phyloP scores from a whole-genome alignment of 1,284 basidiomycete genomes.

The Baeospora myosura region DNA sequence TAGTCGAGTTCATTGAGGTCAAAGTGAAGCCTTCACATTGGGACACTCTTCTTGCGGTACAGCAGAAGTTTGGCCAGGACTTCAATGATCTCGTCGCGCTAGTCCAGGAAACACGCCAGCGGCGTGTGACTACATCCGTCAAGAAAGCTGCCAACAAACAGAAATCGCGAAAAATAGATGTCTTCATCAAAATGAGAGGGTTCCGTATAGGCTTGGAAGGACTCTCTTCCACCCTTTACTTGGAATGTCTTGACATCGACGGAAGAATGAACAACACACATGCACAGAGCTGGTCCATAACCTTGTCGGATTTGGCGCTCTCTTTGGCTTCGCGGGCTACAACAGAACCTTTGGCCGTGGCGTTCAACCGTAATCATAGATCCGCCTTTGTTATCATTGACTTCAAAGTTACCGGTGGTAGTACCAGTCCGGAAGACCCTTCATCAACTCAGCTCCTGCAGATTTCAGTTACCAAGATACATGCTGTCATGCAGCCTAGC shows the following conservation, averaged over 20 bases:
- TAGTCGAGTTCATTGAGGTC: constrained; percentile 62
- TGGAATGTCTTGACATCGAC: constrained; percentile 68
- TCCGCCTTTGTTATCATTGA: constrained; percentile 83
- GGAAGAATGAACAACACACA: constrained; percentile 47
- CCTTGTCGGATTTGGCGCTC: constrained; percentile 62
- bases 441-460: constrained; percentile 37
- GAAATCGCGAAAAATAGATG: constrained; percentile 30
- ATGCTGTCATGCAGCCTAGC: constrained; percentile 88
- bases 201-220: constrained; percentile 74
- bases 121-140: constrained; percentile 20
- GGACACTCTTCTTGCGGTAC: constrained; percentile 73
- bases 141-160: constrained; percentile 4
- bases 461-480: constrained; percentile 64
- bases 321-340: constrained; percentile 60
- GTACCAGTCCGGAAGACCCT: constrained; percentile 19
- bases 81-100: constrained; percentile 72
- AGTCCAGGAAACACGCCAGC: constrained; percentile 51
- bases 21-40: constrained; percentile 73
- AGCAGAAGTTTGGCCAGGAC: constrained; percentile 81
- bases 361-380: constrained; percentile 53
- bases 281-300: constrained; percentile 50
- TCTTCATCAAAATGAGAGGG: constrained; percentile 63
- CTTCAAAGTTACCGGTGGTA: constrained; percentile 39
- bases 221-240: constrained; percentile 57
- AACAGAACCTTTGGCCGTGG: constrained; percentile 23